A percentile compares a stretch with the other conserved stretches of the same genome.
Conservation (phyloP, 2,329 filamentous ascomycete species). For the Colletotrichum simmondsii region DNA sequence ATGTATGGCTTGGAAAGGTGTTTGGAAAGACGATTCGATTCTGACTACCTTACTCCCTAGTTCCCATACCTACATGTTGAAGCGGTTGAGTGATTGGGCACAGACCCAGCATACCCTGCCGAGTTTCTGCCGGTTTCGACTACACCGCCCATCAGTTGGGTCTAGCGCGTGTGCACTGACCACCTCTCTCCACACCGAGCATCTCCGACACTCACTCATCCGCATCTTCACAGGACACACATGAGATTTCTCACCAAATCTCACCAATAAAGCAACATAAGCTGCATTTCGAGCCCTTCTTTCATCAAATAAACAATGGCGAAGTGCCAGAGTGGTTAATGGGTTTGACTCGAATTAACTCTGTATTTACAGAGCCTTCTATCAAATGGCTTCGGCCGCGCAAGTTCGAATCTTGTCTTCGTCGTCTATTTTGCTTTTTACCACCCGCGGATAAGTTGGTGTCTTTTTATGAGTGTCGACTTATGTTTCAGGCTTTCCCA, state of each 20-base stretch:
- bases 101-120: neutral
- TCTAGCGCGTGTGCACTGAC: neutral
- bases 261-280: too few species aligned
- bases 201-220: neutral
- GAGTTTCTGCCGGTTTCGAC: neutral
- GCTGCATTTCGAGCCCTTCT: too few species aligned
- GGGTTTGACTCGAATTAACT: constrained; percentile 25
- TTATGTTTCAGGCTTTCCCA: neutral
- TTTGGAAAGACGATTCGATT: neutral
- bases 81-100: neutral
- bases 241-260: neutral
- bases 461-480: neutral
- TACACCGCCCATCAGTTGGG: neutral
- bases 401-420: constrained; percentile 33
- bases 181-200: neutral
- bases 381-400: constrained; percentile 32
- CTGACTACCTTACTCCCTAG: neutral
- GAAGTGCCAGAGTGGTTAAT: constrained; percentile 32
- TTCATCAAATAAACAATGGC: neutral
- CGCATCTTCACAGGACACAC: neutral
- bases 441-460: neutral
- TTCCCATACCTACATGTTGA: neutral
- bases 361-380: neutral
- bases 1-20: neutral
- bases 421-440: neutral